phyloP scores from a whole-genome alignment of 2,329 filamentous ascomycete species.

The Aspergillus sergii region DNA sequence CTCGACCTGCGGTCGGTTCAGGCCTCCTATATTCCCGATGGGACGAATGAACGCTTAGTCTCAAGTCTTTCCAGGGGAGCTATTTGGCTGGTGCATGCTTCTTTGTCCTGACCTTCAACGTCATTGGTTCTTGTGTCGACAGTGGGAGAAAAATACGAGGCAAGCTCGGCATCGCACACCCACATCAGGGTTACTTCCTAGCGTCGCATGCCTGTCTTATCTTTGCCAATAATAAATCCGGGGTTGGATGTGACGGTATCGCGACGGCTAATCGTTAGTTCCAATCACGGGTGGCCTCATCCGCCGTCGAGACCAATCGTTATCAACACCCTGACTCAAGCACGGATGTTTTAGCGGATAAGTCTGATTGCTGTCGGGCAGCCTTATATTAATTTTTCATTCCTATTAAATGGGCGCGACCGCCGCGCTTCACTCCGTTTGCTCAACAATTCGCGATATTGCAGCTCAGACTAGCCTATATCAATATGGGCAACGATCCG shows the following conservation, averaged over 20 bases:
- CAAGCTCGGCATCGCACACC: background rate
- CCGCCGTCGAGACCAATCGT: background rate
- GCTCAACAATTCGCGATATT: background rate
- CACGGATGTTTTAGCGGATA: background rate
- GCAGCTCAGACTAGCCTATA: background rate
- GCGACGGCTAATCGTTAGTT: background rate
- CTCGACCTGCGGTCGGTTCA: background rate
- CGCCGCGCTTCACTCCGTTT: background rate
- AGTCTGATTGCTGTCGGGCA: background rate
- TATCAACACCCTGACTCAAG: background rate
- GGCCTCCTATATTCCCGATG: background rate
- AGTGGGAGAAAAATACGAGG: background rate
- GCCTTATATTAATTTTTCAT: background rate
- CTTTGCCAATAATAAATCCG: background rate
- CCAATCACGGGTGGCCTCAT: background rate
- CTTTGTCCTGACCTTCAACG: background rate
- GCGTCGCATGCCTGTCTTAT: background rate
- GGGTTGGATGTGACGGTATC: background rate
- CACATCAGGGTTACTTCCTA: background rate
- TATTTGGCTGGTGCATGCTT: background rate
- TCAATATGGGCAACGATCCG: background rate
- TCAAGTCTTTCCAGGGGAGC: background rate
- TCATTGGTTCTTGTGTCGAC: background rate
- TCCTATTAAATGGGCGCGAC: background rate
- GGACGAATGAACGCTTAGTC: background rate